Percentiles rank a stretch among this genome's conserved stretches.
Conservation (phyloP, 148 eudicot genomes). For the Dysphania ambrosioides region DNA sequence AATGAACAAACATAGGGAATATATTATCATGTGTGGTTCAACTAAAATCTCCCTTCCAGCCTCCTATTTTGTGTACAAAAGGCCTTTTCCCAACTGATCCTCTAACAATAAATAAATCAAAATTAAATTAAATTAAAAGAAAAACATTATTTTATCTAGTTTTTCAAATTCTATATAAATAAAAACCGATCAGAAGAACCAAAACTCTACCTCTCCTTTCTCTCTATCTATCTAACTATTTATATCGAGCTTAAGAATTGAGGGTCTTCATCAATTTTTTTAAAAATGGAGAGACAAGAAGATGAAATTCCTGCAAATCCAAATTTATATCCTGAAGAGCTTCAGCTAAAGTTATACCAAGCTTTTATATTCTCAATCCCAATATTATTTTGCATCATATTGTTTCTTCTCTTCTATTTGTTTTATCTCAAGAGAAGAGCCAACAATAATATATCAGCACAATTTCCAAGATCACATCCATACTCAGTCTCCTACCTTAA, state of each 20-base stretch:
- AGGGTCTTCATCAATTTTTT: too few relatives aligned
- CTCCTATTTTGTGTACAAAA: conserved; percentile 25
- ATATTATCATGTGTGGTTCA: conserved; percentile 17
- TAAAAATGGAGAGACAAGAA: conserved; percentile 32
- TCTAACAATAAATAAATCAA: not conserved
- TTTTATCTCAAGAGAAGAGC: conserved; percentile 78
- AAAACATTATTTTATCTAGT: too few relatives aligned
- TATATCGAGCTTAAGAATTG: not conserved
- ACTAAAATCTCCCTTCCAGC: conserved; percentile 21
- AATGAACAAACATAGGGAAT: conserved; percentile 20
- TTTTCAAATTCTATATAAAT: not conserved
- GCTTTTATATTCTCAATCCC: conserved; percentile 86
- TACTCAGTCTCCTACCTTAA: conserved; percentile 24
- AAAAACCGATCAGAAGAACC: not conserved
- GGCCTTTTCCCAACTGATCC: conserved; percentile 27
- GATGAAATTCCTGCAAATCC: conserved; percentile 34
- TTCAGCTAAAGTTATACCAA: conserved; percentile 70
- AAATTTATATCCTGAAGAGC: conserved; percentile 54
- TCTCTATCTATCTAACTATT: not conserved
- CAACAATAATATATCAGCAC: conserved; percentile 21
- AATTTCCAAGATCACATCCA: conserved; percentile 29
- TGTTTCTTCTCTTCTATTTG: conserved; percentile 75
- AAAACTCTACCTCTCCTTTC: not conserved
- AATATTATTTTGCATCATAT: conserved; percentile 67
- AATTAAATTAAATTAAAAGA: not conserved